Percentiles rank a stretch among this genome's conserved stretches.
These are phyloP conservation scores for Phymatotrichopsis omnivora DNA, from an alignment of 2,329 filamentous ascomycete species.

Conservation along the genomic window DNA sequence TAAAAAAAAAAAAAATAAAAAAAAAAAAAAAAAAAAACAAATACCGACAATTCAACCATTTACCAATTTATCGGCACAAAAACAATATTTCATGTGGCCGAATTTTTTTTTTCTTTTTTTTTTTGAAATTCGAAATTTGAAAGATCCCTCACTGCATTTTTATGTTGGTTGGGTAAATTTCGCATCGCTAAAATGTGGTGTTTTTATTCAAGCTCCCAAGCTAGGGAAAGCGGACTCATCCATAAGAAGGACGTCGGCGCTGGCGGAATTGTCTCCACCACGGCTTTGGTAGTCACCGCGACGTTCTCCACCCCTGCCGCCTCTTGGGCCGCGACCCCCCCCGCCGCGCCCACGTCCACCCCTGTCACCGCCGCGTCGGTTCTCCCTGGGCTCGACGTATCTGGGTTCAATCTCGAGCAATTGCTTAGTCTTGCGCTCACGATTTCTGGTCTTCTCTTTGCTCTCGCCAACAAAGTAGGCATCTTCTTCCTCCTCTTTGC, in stretches of 20 bases:
- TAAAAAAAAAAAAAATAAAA: no score
- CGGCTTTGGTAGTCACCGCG: constrained; percentile 40
- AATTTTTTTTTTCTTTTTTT: no score
- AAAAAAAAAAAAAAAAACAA: neutral
- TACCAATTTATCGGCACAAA: neutral
- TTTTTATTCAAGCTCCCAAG: constrained; percentile 41
- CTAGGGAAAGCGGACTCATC: constrained; percentile 46
- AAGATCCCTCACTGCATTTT: no score
- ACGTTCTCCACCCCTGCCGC: constrained; percentile 39
- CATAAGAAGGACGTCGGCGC: constrained; percentile 40
- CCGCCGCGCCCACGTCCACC: constrained; percentile 46
- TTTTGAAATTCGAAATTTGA: neutral
- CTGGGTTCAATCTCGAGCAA: constrained; percentile 79
- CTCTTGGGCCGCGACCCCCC: constrained; percentile 43
- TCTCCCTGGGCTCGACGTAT: constrained; percentile 52
- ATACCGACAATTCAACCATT: neutral
- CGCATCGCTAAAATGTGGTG: no score
- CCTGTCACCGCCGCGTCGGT: constrained; percentile 44
- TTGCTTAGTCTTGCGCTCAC: constrained; percentile 87
- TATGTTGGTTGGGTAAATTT: no score
- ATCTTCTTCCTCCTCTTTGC: constrained; percentile 55
- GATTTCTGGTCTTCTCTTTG: constrained; percentile 71
- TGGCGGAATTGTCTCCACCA: constrained; percentile 34
- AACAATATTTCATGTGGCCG: neutral
- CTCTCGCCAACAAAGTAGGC: constrained; percentile 64